Conservation (phyloP, 139 green algal species). For the Astrephomene gubernaculifera region DNA sequence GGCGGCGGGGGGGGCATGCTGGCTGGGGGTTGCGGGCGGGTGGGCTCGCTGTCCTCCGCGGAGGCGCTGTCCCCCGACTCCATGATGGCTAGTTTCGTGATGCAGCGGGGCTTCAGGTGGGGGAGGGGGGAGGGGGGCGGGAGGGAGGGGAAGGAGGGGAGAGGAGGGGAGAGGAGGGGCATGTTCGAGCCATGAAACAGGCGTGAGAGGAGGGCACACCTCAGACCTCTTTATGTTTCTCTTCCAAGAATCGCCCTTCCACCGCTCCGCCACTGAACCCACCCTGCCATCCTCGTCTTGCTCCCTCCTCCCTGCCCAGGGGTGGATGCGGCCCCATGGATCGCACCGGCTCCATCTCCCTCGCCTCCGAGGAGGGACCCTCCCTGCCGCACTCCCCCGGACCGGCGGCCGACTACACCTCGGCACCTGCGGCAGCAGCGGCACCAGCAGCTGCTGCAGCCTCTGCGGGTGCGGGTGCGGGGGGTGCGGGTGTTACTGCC, state of each 20-base stretch:
- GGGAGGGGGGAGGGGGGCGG: neutral
- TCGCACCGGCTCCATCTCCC: neutral
- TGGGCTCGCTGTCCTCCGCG: constrained; percentile 25
- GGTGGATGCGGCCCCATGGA: too few species aligned
- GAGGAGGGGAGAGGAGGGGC: neutral
- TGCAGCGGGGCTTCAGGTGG: neutral
- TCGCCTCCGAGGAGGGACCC: neutral
- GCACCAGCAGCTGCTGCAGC: neutral
- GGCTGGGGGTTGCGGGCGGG: neutral
- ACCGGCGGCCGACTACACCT: neutral
- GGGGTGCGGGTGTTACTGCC: too few species aligned
- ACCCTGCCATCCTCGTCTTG: neutral
- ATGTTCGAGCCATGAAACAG: neutral
- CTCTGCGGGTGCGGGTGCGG: too few species aligned
- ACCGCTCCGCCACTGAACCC: neutral
- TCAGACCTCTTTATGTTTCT: neutral
- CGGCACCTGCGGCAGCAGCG: neutral
- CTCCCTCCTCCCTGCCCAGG: neutral
- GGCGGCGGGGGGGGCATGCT: too few species aligned
- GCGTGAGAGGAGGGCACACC: neutral
- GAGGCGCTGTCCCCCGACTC: constrained; percentile 44
- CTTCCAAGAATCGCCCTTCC: neutral
- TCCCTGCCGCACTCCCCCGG: constrained; percentile 5
- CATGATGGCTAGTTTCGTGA: constrained; percentile 15
- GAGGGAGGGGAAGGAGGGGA: neutral